phyloP scores from a whole-genome alignment of 163 green algal species.

The Prototheca cutis region DNA sequence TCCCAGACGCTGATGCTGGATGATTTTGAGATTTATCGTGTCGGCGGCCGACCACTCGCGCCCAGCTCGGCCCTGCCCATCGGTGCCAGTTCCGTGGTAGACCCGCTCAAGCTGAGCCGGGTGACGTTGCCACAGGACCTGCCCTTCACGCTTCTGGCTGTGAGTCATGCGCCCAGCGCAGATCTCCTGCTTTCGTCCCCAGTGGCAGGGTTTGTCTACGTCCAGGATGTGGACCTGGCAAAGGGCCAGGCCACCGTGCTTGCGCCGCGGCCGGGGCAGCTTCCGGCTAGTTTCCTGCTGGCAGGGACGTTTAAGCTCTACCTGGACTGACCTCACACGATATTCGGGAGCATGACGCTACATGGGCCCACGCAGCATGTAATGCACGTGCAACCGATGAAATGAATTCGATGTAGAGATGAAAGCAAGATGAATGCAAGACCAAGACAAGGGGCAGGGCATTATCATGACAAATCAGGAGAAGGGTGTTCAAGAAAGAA shows the following conservation, averaged over 20 bases:
- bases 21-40: constrained; percentile 63
- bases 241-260: constrained; percentile 58
- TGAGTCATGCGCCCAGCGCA: constrained; percentile 61
- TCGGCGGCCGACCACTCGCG: constrained; percentile 63
- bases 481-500: too few relatives aligned
- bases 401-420: too few relatives aligned
- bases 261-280: constrained; percentile 45
- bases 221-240: constrained; percentile 70
- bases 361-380: too few relatives aligned
- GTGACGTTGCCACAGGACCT: constrained; percentile 42
- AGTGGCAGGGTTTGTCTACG: constrained; percentile 81
- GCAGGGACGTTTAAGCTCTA: constrained; percentile 59
- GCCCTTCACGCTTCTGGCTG: constrained; percentile 64
- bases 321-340: constrained; percentile 49
- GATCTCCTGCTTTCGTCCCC: constrained; percentile 55
- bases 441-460: too few relatives aligned
- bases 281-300: constrained; percentile 71
- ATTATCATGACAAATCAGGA: too few relatives aligned
- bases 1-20: constrained; percentile 44
- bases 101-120: constrained; percentile 64
- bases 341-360: too few relatives aligned
- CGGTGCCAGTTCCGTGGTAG: constrained; percentile 44
- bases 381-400: too few relatives aligned
- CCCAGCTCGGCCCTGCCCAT: constrained; percentile 76
- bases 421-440: too few relatives aligned